Percentiles rank a stretch among this genome's conserved stretches.
phyloP scores from a whole-genome alignment of 139 green algal genomes.

The Yamagishiella unicocca region DNA sequence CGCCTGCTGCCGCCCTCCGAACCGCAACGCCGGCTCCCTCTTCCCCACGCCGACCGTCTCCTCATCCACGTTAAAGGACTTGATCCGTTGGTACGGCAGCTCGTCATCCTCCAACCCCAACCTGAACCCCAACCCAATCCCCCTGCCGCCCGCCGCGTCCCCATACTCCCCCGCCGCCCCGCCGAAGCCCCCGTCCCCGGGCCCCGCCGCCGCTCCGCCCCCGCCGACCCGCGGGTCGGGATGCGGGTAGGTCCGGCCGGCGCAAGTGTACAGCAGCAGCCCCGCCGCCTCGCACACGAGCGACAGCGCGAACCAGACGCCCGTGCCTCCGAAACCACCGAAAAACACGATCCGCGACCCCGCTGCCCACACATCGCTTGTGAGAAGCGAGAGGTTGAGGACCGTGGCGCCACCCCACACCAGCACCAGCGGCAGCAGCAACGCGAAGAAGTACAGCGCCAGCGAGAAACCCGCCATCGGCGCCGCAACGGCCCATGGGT shows the following conservation, averaged over 20 bases:
- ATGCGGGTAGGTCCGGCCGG: constrained; percentile 40
- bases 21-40: too few species aligned
- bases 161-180: background rate
- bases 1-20: too few species aligned
- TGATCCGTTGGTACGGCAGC: constrained; percentile 10
- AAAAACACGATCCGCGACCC: constrained; percentile 71
- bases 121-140: too few species aligned
- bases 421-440: constrained; percentile 70
- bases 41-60: too few species aligned
- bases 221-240: background rate
- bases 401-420: constrained; percentile 70
- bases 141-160: too few species aligned
- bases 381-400: constrained; percentile 87
- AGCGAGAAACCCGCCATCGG: constrained; percentile 65
- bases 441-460: constrained; percentile 80
- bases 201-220: background rate
- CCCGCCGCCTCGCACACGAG: constrained; percentile 45
- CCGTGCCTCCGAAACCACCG: constrained; percentile 61
- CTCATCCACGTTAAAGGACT: background rate
- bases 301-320: constrained; percentile 41
- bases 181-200: background rate
- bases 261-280: constrained; percentile 45
- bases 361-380: constrained; percentile 76
- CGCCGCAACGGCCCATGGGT: background rate
- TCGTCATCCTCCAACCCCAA: too few species aligned